Percentiles rank a stretch among this genome's conserved stretches.
These are phyloP conservation scores for Heracleum sosnowskyi DNA, from an alignment of 129 eudicot species.

Conservation along the genomic window DNA sequence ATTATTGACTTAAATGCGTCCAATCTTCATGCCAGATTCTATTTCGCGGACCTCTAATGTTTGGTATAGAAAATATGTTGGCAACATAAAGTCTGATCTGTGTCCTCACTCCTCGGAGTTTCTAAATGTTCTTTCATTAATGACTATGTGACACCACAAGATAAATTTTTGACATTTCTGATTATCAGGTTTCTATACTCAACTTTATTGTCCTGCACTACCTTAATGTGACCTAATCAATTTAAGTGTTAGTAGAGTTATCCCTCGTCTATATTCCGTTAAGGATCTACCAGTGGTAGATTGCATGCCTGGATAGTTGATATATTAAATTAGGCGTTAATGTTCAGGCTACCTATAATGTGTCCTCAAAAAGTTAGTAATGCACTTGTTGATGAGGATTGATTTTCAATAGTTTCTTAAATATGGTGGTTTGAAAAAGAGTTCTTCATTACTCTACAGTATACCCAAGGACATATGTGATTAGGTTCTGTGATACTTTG, in stretches of 20 bases:
- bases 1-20: background rate
- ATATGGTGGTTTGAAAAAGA: background rate
- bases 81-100: background rate
- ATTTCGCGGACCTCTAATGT: background rate
- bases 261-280: no score
- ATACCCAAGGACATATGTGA: background rate
- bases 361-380: background rate
- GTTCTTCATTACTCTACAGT: background rate
- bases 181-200: background rate
- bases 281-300: background rate
- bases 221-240: background rate
- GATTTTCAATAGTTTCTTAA: background rate
- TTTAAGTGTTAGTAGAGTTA: background rate
- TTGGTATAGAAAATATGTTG: background rate
- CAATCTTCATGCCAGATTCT: background rate
- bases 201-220: background rate
- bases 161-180: background rate
- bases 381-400: background rate
- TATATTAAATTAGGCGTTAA: background rate
- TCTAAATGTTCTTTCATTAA: background rate
- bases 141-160: background rate
- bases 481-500: conserved; percentile 7
- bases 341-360: background rate
- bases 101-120: background rate
- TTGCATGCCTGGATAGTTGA: background rate